Conservation (phyloP, 1,284 basidiomycete genomes). For the Ceratobasidium sp. region DNA sequence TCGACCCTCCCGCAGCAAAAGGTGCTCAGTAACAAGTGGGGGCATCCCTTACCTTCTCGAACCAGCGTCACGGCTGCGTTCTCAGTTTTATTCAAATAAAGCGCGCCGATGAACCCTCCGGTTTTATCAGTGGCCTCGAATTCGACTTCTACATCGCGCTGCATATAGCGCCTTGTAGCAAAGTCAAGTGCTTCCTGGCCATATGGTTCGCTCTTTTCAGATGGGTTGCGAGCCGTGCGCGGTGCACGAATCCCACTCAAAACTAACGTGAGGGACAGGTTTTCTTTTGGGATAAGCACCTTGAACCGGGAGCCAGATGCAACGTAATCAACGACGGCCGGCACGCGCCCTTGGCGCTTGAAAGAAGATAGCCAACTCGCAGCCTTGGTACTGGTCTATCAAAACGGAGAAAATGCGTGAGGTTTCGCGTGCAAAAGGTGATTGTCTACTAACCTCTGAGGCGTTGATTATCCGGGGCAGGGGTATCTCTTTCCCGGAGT, state of each 20-base stretch:
- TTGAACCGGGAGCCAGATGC: constrained; percentile 94
- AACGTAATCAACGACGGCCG: constrained; percentile 92
- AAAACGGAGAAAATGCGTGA: constrained; percentile 32
- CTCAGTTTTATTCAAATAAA: constrained; percentile 82
- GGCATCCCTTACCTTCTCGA: constrained; percentile 65
- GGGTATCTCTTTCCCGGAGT: constrained; percentile 87
- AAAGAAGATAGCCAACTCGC: constrained; percentile 88
- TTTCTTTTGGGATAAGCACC: constrained; percentile 90
- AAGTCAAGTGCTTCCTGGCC: constrained; percentile 86
- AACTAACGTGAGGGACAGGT: constrained; percentile 88
- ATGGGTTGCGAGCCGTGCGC: constrained; percentile 77
- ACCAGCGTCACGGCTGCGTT: constrained; percentile 86
- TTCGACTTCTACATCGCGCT: constrained; percentile 93
- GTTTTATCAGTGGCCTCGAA: constrained; percentile 91
- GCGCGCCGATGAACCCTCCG: constrained; percentile 92
- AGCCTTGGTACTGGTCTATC: constrained; percentile 73
- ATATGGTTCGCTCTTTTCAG: constrained; percentile 90
- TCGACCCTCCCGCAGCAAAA: constrained; percentile 28
- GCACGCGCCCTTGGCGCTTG: constrained; percentile 85
- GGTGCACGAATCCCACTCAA: constrained; percentile 87
- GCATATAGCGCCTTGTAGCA: constrained; percentile 82
- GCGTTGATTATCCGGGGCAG: constrained; percentile 80
- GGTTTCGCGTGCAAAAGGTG: not conserved
- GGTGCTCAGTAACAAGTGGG: constrained; percentile 38
- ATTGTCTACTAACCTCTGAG: constrained; percentile 69